Conservation (phyloP, 768 basidiomycete species). For the Amanita exitialis region DNA sequence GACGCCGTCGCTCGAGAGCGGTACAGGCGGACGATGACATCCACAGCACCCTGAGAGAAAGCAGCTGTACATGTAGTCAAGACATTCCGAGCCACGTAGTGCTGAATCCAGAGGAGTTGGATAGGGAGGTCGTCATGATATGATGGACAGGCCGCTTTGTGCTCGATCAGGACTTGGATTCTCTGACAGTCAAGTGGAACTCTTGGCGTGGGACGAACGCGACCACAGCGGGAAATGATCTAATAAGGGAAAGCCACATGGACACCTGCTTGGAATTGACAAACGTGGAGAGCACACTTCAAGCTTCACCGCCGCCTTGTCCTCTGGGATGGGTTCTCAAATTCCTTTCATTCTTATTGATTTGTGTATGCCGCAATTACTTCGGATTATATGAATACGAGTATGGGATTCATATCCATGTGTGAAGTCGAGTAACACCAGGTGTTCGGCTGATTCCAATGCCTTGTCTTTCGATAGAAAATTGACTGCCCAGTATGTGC, state of each 20-base stretch:
- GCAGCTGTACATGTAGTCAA: background rate
- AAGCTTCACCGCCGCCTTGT: too few species aligned
- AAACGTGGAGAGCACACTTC: background rate
- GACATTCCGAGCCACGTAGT: background rate
- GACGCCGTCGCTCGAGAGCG: background rate
- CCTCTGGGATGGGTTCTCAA: too few species aligned
- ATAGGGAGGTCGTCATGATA: background rate
- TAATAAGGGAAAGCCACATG: background rate
- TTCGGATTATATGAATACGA: too few species aligned
- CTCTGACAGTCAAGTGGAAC: background rate
- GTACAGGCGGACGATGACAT: background rate
- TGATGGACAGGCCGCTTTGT: background rate
- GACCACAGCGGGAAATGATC: background rate
- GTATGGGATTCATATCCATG: too few species aligned
- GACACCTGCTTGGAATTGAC: background rate
- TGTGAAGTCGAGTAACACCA: too few species aligned
- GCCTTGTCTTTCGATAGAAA: too few species aligned
- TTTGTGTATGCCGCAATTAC: too few species aligned
- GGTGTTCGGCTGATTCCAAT: too few species aligned
- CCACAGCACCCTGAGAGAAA: background rate
- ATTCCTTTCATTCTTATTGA: too few species aligned
- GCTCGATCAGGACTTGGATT: background rate
- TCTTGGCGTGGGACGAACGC: background rate
- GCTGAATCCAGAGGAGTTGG: background rate
- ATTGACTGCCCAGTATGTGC: too few species aligned